Percentiles rank a stretch among this genome's conserved stretches.
Conservation (phyloP, 768 basidiomycete species). For the Boletus sp. region DNA sequence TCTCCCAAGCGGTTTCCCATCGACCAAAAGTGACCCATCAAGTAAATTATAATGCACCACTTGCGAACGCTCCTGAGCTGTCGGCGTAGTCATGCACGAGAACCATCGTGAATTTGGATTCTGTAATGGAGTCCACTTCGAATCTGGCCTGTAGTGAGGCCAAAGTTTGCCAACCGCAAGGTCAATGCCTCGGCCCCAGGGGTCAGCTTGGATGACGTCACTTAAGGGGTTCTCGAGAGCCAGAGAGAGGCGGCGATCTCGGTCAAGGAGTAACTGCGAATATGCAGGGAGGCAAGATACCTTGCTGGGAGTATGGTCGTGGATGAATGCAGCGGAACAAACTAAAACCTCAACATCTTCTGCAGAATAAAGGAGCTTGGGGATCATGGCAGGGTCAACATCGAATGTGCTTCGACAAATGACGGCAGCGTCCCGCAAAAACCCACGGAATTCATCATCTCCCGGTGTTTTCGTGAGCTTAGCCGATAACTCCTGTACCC, state of each 20-base stretch:
- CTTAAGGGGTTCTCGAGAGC: constrained; percentile 23
- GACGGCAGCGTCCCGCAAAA: neutral
- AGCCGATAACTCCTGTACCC: neutral
- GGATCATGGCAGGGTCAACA: constrained; percentile 2
- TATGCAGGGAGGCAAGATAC: neutral
- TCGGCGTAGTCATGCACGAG: constrained; percentile 17
- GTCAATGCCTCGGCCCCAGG: constrained; percentile 26
- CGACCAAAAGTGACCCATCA: constrained; percentile 39
- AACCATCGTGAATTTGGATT: constrained; percentile 32
- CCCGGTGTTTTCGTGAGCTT: neutral
- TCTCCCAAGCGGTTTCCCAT: constrained; percentile 39
- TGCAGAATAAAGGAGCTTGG: constrained; percentile 10
- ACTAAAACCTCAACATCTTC: constrained; percentile 22
- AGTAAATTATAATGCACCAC: constrained; percentile 42
- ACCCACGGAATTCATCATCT: neutral
- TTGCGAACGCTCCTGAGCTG: constrained; percentile 17
- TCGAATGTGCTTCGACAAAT: neutral
- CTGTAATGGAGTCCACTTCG: constrained; percentile 23
- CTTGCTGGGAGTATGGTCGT: constrained; percentile 23
- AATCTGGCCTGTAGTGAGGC: constrained; percentile 27
- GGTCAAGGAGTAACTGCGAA: constrained; percentile 26
- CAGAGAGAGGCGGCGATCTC: constrained; percentile 34
- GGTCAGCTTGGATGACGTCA: constrained; percentile 5
- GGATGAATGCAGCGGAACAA: constrained; percentile 25
- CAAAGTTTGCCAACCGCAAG: constrained; percentile 31